Conservation (phyloP, 176 grass and related monocot genomes). For the Avena eriantha region DNA sequence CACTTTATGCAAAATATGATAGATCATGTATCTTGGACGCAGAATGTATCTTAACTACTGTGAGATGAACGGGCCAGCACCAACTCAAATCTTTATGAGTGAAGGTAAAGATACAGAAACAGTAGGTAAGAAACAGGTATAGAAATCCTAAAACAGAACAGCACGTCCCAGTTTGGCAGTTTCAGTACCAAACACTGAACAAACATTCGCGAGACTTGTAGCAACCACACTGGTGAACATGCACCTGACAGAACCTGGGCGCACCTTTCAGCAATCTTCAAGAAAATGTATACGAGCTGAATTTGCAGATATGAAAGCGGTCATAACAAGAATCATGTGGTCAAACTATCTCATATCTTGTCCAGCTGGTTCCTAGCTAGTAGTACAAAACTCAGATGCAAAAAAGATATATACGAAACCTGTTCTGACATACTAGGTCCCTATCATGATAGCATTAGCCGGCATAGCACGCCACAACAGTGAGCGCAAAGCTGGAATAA, state of each 20-base stretch:
- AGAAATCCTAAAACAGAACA: background rate
- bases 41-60: too few species aligned
- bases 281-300: background rate
- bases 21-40: too few species aligned
- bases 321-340: slow-evolving; percentile 21
- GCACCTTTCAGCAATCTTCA: background rate
- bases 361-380: slow-evolving; percentile 11
- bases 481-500: too few species aligned
- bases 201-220: background rate
- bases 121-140: background rate
- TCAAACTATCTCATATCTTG: slow-evolving; percentile 34
- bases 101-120: background rate
- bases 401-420: slow-evolving; percentile 42
- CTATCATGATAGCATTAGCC: slow-evolving; percentile 11
- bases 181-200: background rate
- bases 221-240: too few species aligned
- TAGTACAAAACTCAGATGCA: slow-evolving; percentile 1
- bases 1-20: too few species aligned
- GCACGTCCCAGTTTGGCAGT: background rate
- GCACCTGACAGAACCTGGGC: too few species aligned
- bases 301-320: background rate
- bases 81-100: background rate
- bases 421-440: slow-evolving; percentile 13
- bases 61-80: too few species aligned
- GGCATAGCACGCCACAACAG: background rate